These are phyloP conservation scores for Calonectria crousiana DNA, from an alignment of 2,329 filamentous ascomycete species.

Conservation along the genomic window DNA sequence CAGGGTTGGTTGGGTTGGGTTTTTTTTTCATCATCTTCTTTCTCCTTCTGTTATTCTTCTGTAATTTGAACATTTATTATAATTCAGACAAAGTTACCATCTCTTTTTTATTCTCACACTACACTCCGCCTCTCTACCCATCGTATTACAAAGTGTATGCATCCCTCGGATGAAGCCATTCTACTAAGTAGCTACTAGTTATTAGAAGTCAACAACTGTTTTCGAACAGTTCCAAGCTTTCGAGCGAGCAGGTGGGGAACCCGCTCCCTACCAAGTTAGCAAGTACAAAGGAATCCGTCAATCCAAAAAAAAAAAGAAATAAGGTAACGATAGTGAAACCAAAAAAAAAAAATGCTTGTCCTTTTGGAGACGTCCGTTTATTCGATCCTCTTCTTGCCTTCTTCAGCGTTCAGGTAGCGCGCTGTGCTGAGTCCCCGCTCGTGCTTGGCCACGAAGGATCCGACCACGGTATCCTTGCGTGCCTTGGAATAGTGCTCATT, in stretches of 20 bases:
- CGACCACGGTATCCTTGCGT: conserved; percentile 84
- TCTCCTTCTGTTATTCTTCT: conserved; percentile 19
- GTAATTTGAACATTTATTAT: conserved; percentile 30
- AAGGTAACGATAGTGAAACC: neutral
- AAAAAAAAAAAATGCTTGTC: conserved; percentile 17
- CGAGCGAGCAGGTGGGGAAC: conserved; percentile 11
- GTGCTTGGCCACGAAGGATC: conserved; percentile 75
- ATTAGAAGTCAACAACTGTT: conserved; percentile 32
- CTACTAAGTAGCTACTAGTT: conserved; percentile 29
- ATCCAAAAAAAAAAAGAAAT: conserved; percentile 20
- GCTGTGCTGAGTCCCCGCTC: conserved; percentile 88
- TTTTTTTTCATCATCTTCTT: conserved; percentile 25
- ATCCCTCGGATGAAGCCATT: conserved; percentile 22
- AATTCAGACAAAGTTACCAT: conserved; percentile 12
- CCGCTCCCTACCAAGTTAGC: neutral
- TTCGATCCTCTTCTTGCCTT: conserved; percentile 99
- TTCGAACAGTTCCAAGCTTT: conserved; percentile 5
- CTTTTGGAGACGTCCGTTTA: conserved; percentile 53
- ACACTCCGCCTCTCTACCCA: conserved; percentile 17
- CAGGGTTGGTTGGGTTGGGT: conserved; percentile 26
- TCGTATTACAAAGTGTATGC: conserved; percentile 32
- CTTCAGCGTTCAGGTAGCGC: conserved; percentile 86
- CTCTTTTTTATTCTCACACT: conserved; percentile 16
- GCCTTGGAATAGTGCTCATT: conserved; percentile 88
- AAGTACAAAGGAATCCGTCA: conserved; percentile 26